Evolutionary conservation across 306 rosid genomes (phyloP), one percentile per base, ranked within the genome.

Genomic region (Castanea sativa): DNA sequence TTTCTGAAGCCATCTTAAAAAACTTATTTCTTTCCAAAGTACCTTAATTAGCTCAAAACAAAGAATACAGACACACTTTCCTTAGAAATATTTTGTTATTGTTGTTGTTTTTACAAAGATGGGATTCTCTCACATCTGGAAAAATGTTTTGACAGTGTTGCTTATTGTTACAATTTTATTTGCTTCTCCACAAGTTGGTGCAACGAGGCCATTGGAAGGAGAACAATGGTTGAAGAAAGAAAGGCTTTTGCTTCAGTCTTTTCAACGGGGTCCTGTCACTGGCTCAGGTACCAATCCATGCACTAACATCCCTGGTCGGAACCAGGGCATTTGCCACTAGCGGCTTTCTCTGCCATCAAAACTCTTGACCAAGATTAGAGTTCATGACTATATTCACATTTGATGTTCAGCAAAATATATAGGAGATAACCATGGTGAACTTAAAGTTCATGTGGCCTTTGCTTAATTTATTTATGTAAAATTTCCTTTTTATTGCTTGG

Each of bases 201-300:
- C 78, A 79, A 55, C 16, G 82, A 87, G 88, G 73, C 76, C 71
- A 7, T 16, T 87, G 78, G 71, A 45, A 70, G 82, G 59, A 80
- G 80, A 83, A 27, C 43, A 45, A 32, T 85, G 89, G 89, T 29
- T 55, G 32, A 60, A 63, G 79, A 58, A 72, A 16, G 12, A n/a
- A 6, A 32, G 71, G 14, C 76, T 80, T n/a, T 59, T 59, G 27
- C 35, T 79, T 71, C 82, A 80, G 69, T 49, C 69, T 38, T 38
- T 38, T 2, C 76, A 85, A 13, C 80, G 63, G 20, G 85, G 85
- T 12, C 41, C 51, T 0, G 15, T 30, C 2, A 4, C 57, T 11
- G 65, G 78, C 2, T 3, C 60, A 0, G 70, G 65, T 43, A 55
- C 80, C 23, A 81, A 74, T 55, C 75, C 85, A 38, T 85, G 85